Percentiles rank a stretch among this genome's conserved stretches.
phyloP scores from a whole-genome alignment of 1,284 basidiomycete genomes.

The Ustilago loliicola region DNA sequence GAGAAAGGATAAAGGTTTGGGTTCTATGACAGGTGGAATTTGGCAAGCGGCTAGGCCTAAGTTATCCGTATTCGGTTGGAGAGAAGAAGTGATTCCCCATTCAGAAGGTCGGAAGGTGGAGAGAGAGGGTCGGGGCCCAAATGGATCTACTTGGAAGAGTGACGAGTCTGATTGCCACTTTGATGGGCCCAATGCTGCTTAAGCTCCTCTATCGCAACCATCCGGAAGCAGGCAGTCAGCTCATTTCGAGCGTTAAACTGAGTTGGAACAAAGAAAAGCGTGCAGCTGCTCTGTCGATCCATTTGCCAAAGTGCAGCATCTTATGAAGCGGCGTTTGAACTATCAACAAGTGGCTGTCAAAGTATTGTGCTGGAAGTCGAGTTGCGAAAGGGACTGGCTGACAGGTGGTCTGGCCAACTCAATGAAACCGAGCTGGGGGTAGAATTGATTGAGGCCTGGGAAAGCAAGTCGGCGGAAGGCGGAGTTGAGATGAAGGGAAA shows the following conservation, averaged over 20 bases:
- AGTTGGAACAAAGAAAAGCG: not conserved
- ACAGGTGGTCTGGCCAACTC: not conserved
- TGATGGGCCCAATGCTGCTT: not conserved
- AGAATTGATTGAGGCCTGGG: constrained; percentile 25
- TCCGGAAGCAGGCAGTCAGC: constrained; percentile 8
- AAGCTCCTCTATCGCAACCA: not conserved
- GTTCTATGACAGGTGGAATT: constrained; percentile 22
- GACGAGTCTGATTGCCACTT: too few relatives aligned
- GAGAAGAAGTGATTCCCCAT: not conserved
- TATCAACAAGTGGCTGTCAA: not conserved
- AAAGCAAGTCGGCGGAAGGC: constrained; percentile 32
- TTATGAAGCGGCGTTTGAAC: constrained; percentile 7
- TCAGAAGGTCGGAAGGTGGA: not conserved
- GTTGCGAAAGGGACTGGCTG: constrained; percentile 1
- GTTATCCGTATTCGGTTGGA: not conserved
- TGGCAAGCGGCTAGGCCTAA: constrained; percentile 1
- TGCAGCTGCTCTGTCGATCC: constrained; percentile 16
- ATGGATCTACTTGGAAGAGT: too few relatives aligned
- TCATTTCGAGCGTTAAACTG: not conserved
- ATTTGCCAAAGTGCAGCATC: not conserved
- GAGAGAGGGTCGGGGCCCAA: too few relatives aligned
- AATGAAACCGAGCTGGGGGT: constrained; percentile 25
- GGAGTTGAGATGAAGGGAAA: constrained; percentile 21
- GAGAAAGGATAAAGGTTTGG: constrained; percentile 8
- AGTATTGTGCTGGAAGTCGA: not conserved